Evolutionary conservation across 2,329 filamentous ascomycete species (phyloP).

Genomic region (Neoscytalidium dimidiatum): DNA sequence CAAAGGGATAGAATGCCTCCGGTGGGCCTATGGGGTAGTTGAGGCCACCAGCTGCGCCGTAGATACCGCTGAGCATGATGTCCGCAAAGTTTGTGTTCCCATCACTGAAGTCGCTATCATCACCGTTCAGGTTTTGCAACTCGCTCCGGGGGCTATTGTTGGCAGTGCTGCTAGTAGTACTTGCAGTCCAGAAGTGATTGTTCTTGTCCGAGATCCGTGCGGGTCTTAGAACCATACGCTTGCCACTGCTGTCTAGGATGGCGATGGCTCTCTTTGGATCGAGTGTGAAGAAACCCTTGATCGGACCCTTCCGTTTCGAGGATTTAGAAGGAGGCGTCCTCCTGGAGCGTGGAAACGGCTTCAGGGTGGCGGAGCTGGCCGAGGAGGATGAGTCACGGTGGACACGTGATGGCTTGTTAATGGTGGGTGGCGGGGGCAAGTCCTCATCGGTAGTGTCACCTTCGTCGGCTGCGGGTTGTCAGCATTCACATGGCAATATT

Average conservation of each 20-base stretch:
- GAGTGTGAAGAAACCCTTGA: conserved; percentile 34
- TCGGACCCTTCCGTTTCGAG: conserved; percentile 27
- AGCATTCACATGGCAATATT: conserved; percentile 40
- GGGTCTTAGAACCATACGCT: conserved; percentile 26
- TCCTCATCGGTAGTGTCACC: conserved; percentile 64
- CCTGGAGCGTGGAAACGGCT: conserved; percentile 35
- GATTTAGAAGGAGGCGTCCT: conserved; percentile 19
- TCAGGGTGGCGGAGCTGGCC: conserved; percentile 39
- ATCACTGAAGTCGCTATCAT: conserved; percentile 42
- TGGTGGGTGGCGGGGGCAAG: conserved; percentile 50
- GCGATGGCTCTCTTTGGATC: conserved; percentile 34
- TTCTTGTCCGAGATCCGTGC: conserved; percentile 12
- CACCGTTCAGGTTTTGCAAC: conserved; percentile 36
- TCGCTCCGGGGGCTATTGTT: conserved; percentile 42
- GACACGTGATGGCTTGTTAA: conserved; percentile 41
- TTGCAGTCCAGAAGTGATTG: conserved; percentile 28
- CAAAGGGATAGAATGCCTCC: conserved; percentile 74
- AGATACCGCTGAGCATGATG: conserved; percentile 77
- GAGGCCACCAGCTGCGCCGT: conserved; percentile 56
- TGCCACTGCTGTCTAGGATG: conserved; percentile 33
- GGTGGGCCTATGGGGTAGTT: conserved; percentile 63
- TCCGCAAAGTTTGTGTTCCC: conserved; percentile 52
- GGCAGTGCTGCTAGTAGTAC: conserved; percentile 41
- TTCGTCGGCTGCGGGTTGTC: conserved; percentile 55
- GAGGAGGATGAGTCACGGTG: conserved; percentile 53